phyloP scores from a whole-genome alignment of 768 basidiomycete species.

The Tylopilus rubrobrunneus region DNA sequence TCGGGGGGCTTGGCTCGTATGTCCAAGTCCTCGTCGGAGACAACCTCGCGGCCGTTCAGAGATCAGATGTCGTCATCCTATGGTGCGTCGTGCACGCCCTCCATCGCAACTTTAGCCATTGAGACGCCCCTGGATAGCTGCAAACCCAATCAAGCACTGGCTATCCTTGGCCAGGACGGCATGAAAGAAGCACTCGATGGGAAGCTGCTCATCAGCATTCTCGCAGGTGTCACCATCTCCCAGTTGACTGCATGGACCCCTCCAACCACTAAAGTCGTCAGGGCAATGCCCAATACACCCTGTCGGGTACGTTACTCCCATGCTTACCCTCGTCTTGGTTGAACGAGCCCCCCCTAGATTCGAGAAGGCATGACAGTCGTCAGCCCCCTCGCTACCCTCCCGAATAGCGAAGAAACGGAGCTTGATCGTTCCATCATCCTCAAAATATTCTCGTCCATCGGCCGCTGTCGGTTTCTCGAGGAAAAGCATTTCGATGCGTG shows the following conservation, averaged over 20 bases:
- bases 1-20: constrained; percentile 56
- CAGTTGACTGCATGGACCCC: constrained; percentile 76
- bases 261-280: constrained; percentile 77
- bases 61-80: constrained; percentile 82
- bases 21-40: constrained; percentile 68
- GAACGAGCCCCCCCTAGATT: constrained; percentile 52
- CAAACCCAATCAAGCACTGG: constrained; percentile 84
- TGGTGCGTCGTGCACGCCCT: constrained; percentile 51
- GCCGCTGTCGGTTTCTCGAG: constrained; percentile 91
- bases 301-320: constrained; percentile 63
- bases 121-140: constrained; percentile 50
- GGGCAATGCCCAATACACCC: constrained; percentile 99
- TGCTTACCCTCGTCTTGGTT: neutral
- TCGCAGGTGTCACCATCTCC: constrained; percentile 90
- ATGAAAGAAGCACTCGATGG: constrained; percentile 80
- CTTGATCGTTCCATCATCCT: constrained; percentile 71
- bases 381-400: constrained; percentile 59
- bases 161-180: constrained; percentile 69
- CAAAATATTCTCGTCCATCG: constrained; percentile 96
- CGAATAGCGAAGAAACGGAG: constrained; percentile 39
- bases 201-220: constrained; percentile 93
- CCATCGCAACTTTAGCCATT: neutral
- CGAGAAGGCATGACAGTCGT: constrained; percentile 99
- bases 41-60: constrained; percentile 68
- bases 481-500: constrained; percentile 99